Base-by-base conservation (phyloP, 2,329 filamentous ascomycete species). In the Dactylellina leptospora region DNA sequence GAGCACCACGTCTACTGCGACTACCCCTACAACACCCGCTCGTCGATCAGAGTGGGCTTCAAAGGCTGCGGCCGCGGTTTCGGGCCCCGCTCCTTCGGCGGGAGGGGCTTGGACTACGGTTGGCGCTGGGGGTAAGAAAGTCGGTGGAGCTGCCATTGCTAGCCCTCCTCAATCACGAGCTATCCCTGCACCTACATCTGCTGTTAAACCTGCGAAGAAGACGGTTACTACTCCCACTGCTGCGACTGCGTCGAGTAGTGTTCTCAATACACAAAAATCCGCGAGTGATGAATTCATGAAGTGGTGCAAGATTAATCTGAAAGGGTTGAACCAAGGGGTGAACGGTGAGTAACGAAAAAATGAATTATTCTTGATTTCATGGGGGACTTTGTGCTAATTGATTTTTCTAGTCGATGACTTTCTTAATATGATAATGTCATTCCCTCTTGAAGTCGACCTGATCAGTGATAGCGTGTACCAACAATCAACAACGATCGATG, bases 231-330 rank as follows among this genome's bases (percentile, higher is more conserved):
- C 58, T 13, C 33, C 79, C 38, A n/a, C n/a, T n/a, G 88, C 88
- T 80, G 74, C 64, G 11, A 16, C 38, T 16, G 54, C 62, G 16
- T 45, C 74, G 9, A 82, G 85, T 5, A 79, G 82, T 8, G 79
- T 82, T n/a, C 82, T 80, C 50, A 80, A 82, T 2, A 82, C 84
- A 2, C 80, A 82, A 6, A 79, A 79, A 18, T 75, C 79, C 71
- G 93, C 95, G 2, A 87, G 91, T 79, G 93, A 96, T 40, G 95
- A 97, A 80, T 96, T 99, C 80, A 89, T 88, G 78, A 97, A 96
- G 80, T 99, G 95, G 95, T 87, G 93, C 16, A 87, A 90, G 76
- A 85, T 87, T 61, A 89, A 95, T 79, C 83, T 99, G 62, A 89
- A 91, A 68, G 92, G 93, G 50, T 79, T 91, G 62, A 87, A 87